Conservation (phyloP, 78 protist species). For the Speleostelium caveatum region DNA sequence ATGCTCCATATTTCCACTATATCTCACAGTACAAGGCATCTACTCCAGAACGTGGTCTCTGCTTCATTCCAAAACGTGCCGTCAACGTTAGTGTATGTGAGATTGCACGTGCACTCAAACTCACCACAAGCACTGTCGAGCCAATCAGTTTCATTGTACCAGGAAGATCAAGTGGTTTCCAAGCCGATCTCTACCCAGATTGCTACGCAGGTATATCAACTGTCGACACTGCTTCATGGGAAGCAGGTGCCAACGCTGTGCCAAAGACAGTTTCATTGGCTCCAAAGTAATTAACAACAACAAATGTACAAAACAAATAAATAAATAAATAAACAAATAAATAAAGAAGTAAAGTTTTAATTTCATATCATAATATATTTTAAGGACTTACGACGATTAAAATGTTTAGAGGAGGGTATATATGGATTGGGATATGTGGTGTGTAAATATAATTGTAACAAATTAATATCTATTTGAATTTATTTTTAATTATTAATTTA, state of each 20-base stretch:
- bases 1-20: constrained; percentile 82
- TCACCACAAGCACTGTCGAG: constrained; percentile 84
- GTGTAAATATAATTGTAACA: too few species aligned
- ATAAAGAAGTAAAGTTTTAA: too few species aligned
- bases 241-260: constrained; percentile 85
- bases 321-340: too few species aligned
- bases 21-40: constrained; percentile 89
- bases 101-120: constrained; percentile 91
- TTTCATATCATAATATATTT: too few species aligned
- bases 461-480: too few species aligned
- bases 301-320: too few species aligned
- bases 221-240: constrained; percentile 91
- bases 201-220: constrained; percentile 88
- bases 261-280: constrained; percentile 85
- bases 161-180: constrained; percentile 94
- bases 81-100: constrained; percentile 87
- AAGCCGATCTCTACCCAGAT: constrained; percentile 95
- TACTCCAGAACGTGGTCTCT: constrained; percentile 93
- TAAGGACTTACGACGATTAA: too few species aligned
- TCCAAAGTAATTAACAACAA: too few species aligned
- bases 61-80: constrained; percentile 94
- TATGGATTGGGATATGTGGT: too few species aligned
- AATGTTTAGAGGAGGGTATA: too few species aligned
- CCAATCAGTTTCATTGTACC: constrained; percentile 94
- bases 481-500: too few species aligned